These are phyloP conservation scores for Globisporangium paddicum DNA, from an alignment of 352 stramenopile genomes.

Conservation along the genomic window DNA sequence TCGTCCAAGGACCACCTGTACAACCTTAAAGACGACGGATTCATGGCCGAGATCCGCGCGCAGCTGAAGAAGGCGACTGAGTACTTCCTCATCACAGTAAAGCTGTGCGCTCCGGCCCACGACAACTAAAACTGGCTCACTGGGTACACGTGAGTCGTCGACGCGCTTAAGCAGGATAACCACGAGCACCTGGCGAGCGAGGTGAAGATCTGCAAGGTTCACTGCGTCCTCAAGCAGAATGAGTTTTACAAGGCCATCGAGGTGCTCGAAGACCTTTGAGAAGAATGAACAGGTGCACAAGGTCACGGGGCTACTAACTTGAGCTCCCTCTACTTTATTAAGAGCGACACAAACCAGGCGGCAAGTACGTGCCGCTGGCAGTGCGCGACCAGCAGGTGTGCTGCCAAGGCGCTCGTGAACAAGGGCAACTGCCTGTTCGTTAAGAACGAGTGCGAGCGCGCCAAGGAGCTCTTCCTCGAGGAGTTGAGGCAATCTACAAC, in stretches of 20 bases:
- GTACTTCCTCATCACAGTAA: slow-evolving; percentile 93
- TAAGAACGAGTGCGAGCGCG: slow-evolving; percentile 89
- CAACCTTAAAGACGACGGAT: slow-evolving; percentile 58
- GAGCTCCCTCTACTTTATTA: slow-evolving; percentile 96
- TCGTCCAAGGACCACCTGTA: slow-evolving; percentile 50
- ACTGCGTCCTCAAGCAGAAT: slow-evolving; percentile 90
- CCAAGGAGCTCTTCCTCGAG: slow-evolving; percentile 96
- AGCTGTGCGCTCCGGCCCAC: slow-evolving; percentile 91
- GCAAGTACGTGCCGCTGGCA: slow-evolving; percentile 89
- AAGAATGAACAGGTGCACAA: slow-evolving; percentile 94
- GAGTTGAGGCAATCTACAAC: slow-evolving; percentile 96
- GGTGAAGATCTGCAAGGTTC: slow-evolving; percentile 87
- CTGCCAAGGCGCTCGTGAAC: slow-evolving; percentile 96
- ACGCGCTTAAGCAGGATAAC: slow-evolving; percentile 87
- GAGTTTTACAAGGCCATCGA: slow-evolving; percentile 93
- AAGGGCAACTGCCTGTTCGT: slow-evolving; percentile 96
- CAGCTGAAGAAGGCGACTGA: slow-evolving; percentile 78
- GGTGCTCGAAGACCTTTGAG: slow-evolving; percentile 93
- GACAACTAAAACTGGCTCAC: slow-evolving; percentile 90
- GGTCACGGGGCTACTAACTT: slow-evolving; percentile 94
- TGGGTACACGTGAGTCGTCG: slow-evolving; percentile 94
- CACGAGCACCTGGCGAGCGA: slow-evolving; percentile 91
- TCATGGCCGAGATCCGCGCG: slow-evolving; percentile 76
- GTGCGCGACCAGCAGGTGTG: slow-evolving; percentile 94
- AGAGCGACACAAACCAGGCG: slow-evolving; percentile 87